Evolutionary conservation across 805 yeast species (phyloP).

Genomic region (Candida peoriensis): DNA sequence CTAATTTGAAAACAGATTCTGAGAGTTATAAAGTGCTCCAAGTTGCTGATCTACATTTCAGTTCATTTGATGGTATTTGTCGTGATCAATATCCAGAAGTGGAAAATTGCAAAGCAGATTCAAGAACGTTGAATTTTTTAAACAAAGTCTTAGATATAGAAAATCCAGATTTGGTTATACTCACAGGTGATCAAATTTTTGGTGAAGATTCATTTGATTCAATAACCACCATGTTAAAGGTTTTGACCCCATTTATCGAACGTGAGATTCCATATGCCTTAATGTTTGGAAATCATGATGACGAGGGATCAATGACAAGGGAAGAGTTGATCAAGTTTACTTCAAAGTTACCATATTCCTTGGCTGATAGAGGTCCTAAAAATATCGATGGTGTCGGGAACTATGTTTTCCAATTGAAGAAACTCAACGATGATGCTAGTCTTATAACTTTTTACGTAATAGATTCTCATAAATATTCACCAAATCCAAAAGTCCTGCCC

Average conservation of each 20-base stretch:
- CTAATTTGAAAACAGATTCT: slow-evolving; percentile 21
- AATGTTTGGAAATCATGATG: slow-evolving; percentile 92
- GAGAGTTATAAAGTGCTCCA: slow-evolving; percentile 76
- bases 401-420: slow-evolving; percentile 52
- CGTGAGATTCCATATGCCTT: slow-evolving; percentile 78
- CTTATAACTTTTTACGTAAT: slow-evolving; percentile 65
- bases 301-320: slow-evolving; percentile 68
- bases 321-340: slow-evolving; percentile 55
- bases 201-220: slow-evolving; percentile 80
- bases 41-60: slow-evolving; percentile 85
- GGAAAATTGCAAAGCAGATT: slow-evolving; percentile 64
- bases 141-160: slow-evolving; percentile 64
- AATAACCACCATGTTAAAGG: slow-evolving; percentile 75
- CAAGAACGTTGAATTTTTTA: slow-evolving; percentile 52
- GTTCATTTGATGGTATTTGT: slow-evolving; percentile 81
- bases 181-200: slow-evolving; percentile 89
- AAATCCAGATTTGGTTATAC: slow-evolving; percentile 76
- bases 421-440: slow-evolving; percentile 31
- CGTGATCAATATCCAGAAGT: slow-evolving; percentile 63
- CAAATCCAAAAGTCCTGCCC: slow-evolving; percentile 56
- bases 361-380: slow-evolving; percentile 58
- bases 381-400: slow-evolving; percentile 82
- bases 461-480: slow-evolving; percentile 79
- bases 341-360: slow-evolving; percentile 59
- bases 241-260: slow-evolving; percentile 59